Percentiles rank a stretch among this genome's conserved stretches.
Conservation (phyloP, 805 yeast genomes). For the Yarrowia bubula region DNA sequence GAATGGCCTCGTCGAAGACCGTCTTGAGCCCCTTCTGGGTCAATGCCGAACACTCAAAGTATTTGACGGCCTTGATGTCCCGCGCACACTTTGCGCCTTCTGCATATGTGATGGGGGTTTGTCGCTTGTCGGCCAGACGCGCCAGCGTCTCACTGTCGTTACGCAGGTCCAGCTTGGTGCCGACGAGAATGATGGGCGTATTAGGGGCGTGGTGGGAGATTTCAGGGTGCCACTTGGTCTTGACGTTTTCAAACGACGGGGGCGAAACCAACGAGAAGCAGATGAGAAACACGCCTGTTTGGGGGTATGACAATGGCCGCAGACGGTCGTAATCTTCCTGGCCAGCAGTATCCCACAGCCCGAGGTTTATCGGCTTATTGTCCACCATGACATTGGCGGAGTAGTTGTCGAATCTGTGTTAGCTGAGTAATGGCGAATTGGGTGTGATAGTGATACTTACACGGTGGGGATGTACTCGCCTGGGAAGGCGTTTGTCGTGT, state of each 20-base stretch:
- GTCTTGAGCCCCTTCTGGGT: slow-evolving; percentile 83
- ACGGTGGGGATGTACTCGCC: slow-evolving; percentile 93
- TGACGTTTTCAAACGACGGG: slow-evolving; percentile 74
- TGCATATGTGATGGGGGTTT: slow-evolving; percentile 56
- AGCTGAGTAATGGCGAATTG: background rate
- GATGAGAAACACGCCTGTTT: slow-evolving; percentile 81
- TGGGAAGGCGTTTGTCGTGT: slow-evolving; percentile 90
- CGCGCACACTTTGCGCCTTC: slow-evolving; percentile 69
- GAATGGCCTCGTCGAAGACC: slow-evolving; percentile 79
- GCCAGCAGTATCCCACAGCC: slow-evolving; percentile 96
- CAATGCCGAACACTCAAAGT: slow-evolving; percentile 87
- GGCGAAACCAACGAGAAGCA: slow-evolving; percentile 86
- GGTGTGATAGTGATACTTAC: slow-evolving; percentile 31
- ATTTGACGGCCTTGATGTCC: slow-evolving; percentile 68
- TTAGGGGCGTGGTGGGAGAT: slow-evolving; percentile 78
- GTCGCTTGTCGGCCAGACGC: slow-evolving; percentile 56
- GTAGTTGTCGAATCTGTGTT: slow-evolving; percentile 69
- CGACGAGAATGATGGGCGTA: slow-evolving; percentile 68
- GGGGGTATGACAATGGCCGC: slow-evolving; percentile 87
- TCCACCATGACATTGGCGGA: slow-evolving; percentile 82
- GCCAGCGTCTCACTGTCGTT: slow-evolving; percentile 75
- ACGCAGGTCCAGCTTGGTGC: slow-evolving; percentile 85
- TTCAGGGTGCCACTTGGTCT: slow-evolving; percentile 83
- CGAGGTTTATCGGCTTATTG: slow-evolving; percentile 77
- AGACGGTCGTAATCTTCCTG: slow-evolving; percentile 88